phyloP scores from a whole-genome alignment of 306 rosid genomes.

The Geum urbanum region DNA sequence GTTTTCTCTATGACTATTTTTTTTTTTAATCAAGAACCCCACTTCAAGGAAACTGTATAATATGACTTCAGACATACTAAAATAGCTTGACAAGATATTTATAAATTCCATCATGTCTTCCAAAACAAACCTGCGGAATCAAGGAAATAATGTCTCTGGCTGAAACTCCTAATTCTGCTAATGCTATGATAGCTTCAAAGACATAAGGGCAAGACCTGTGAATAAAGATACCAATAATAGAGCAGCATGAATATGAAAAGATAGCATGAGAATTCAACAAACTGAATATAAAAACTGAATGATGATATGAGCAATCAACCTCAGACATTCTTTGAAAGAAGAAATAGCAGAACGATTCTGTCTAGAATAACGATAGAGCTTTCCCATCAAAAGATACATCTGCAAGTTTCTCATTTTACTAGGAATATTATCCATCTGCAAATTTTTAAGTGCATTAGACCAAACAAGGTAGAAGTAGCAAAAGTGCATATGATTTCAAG shows the following conservation, averaged over 20 bases:
- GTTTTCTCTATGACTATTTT: neutral
- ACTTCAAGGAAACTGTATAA: neutral
- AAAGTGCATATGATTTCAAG: constrained; percentile 6
- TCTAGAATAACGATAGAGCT: constrained; percentile 74
- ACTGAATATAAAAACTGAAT: constrained; percentile 21
- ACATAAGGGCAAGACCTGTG: constrained; percentile 81
- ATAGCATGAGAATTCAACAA: neutral
- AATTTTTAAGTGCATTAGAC: neutral
- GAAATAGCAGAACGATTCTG: constrained; percentile 84
- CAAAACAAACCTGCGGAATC: constrained; percentile 82
- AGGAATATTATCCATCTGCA: constrained; percentile 93
- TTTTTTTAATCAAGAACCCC: neutral
- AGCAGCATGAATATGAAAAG: constrained; percentile 21
- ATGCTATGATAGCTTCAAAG: constrained; percentile 79
- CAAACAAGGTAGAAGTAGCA: constrained; percentile 4
- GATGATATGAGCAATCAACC: constrained; percentile 40
- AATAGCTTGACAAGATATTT: constrained; percentile 9
- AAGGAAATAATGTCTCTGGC: constrained; percentile 79
- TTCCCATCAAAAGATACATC: constrained; percentile 86
- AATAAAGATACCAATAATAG: constrained; percentile 24
- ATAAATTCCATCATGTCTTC: constrained; percentile 16
- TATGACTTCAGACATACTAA: neutral
- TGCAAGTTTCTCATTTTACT: constrained; percentile 77
- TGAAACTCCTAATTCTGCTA: constrained; percentile 77
- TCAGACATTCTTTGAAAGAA: constrained; percentile 92